These are phyloP conservation scores for Alternaria brassicicola DNA, from an alignment of 2,329 filamentous ascomycete species.

Conservation along the genomic window DNA sequence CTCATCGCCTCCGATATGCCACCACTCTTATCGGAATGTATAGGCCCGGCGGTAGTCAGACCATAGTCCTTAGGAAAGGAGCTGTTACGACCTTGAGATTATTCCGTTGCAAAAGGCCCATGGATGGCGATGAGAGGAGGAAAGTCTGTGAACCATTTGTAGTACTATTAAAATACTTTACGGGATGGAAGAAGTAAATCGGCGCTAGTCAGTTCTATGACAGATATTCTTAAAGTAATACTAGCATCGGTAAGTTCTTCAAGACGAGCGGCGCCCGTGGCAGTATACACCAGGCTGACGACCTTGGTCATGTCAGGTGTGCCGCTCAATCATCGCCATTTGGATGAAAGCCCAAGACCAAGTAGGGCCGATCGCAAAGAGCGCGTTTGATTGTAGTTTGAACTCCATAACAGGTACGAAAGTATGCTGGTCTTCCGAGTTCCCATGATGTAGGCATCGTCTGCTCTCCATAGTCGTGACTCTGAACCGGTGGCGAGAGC, in stretches of 20 bases:
- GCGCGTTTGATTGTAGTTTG: fast-evolving
- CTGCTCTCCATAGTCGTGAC: fast-evolving
- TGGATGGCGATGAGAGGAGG: too few species aligned
- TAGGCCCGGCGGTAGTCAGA: too few species aligned
- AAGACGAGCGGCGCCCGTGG: neutral
- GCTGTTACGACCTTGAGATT: too few species aligned
- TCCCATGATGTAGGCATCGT: neutral
- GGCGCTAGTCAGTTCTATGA: neutral
- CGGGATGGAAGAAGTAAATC: neutral
- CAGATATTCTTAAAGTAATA: neutral
- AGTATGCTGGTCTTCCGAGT: neutral
- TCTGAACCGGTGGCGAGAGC: too few species aligned
- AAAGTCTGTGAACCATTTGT: too few species aligned
- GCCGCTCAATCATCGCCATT: fast-evolving
- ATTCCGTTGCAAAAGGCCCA: too few species aligned
- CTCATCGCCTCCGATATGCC: too few species aligned
- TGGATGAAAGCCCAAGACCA: neutral
- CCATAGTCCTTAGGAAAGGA: too few species aligned
- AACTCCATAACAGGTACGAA: neutral
- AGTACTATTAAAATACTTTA: too few species aligned
- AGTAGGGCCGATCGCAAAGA: neutral
- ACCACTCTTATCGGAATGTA: too few species aligned
- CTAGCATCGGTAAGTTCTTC: neutral
- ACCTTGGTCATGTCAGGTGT: neutral
- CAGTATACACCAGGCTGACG: neutral